Conservation (phyloP, 2,329 filamentous ascomycete species). For the Fusarium clavum region DNA sequence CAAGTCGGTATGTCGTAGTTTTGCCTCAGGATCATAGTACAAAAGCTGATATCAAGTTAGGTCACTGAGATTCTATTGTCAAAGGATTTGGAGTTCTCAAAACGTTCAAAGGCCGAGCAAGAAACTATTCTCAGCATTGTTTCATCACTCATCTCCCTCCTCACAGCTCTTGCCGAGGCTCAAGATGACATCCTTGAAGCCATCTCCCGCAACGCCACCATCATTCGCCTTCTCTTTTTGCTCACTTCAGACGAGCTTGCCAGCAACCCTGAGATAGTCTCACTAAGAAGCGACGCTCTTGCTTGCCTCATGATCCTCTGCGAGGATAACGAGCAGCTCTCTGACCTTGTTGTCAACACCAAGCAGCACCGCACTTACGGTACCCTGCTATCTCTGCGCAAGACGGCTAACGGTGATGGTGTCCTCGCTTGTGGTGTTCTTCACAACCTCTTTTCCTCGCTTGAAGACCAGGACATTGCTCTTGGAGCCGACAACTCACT, state of each 20-base stretch:
- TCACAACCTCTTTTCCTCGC: conserved; percentile 69
- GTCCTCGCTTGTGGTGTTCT: conserved; percentile 70
- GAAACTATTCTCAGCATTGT: conserved; percentile 65
- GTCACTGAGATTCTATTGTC: conserved; percentile 57
- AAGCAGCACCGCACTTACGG: conserved; percentile 61
- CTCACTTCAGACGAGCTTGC: conserved; percentile 60
- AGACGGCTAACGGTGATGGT: conserved; percentile 60
- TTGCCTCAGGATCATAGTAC: not conserved
- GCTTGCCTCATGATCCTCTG: conserved; percentile 68
- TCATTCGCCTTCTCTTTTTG: conserved; percentile 66
- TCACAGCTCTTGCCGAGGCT: conserved; percentile 67
- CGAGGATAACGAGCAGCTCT: conserved; percentile 68
- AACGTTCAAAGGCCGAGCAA: conserved; percentile 65
- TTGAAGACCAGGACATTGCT: conserved; percentile 43
- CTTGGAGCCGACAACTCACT: conserved; percentile 51
- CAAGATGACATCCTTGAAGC: conserved; percentile 70
- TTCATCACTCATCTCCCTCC: conserved; percentile 64
- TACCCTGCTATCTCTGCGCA: conserved; percentile 61
- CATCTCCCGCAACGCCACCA: conserved; percentile 61
- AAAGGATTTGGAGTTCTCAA: conserved; percentile 57
- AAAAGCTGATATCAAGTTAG: conserved; percentile 47
- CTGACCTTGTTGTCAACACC: conserved; percentile 64
- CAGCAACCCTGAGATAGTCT: conserved; percentile 56
- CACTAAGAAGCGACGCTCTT: conserved; percentile 60
- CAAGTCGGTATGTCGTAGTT: conserved; percentile 58